Base-by-base conservation (phyloP, 2,329 filamentous ascomycete species). In the Arthrobotrys pseudoclavata region DNA sequence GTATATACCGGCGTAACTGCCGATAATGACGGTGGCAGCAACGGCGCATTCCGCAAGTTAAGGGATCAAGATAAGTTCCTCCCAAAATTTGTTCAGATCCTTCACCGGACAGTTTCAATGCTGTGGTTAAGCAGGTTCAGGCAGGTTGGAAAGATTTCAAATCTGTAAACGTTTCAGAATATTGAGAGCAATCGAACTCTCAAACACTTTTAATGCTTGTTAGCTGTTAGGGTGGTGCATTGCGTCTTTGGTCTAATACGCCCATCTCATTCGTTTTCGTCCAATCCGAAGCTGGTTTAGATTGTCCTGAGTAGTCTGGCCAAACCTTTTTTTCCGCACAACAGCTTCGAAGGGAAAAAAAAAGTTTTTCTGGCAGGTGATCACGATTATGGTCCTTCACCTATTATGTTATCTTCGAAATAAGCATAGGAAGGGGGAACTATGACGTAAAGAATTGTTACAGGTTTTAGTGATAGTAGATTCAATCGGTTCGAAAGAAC, bases 391-490 rank as follows among this genome's bases (percentile, higher is more conserved):
- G 68, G 34, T 29, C 34, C 50, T 42, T 61, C 2, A 18, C 18
- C 6, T 45, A 45, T 42, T 45, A 45, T 45, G 6, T 18, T 45
- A 45, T 45, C 42, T 45, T 45, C 18, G 15, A 45, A 34, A 40
- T 13, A 42, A 9, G 18, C 24, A 18, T 47, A 47, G 10, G 15
- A 20, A 34, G 31, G 29, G n/a, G 12, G 10, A 34, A n/a, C n/a
- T 34, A 72, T 72, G 69, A 72, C 69, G 69, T 60, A 66, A 52
- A 60, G 40, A 50, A 31, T 60, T 40, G 60, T 66, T 72, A 66
- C 69, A 29, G 20, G 66, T 42, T 22, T 24, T 18, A n/a, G 50
- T n/a, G 31, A 34, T 34, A 10, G 7, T 50, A 5, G 6, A 45
- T 18, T 64, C 22, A 64, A 71, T 31, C 40, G 34, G 48, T 40